Conservation (phyloP, 2,329 filamentous ascomycete species). For the Stachybotrys chlorohalonatus region DNA sequence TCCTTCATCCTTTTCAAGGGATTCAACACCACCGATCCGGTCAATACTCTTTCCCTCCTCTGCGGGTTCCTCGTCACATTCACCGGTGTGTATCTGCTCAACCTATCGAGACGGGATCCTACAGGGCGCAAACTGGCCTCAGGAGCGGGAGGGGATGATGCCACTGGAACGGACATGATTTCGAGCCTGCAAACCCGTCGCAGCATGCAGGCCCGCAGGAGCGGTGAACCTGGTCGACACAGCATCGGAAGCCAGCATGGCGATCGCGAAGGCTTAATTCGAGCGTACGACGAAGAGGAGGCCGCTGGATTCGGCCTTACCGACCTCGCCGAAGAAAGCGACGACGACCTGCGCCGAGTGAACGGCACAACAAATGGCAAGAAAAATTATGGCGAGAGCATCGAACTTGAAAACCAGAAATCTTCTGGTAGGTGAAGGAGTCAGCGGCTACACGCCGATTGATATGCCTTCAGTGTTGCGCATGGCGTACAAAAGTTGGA, state of each 20-base stretch:
- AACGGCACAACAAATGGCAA: conserved; percentile 32
- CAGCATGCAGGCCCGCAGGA: conserved; percentile 85
- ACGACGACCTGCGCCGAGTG: conserved; percentile 43
- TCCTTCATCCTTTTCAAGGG: conserved; percentile 94
- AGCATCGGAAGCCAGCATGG: conserved; percentile 55
- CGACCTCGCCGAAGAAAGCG: conserved; percentile 70
- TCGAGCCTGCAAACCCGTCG: conserved; percentile 82
- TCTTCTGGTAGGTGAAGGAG: neutral
- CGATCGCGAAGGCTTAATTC: conserved; percentile 77
- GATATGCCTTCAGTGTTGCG: neutral
- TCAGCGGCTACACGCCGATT: neutral
- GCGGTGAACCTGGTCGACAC: conserved; percentile 54
- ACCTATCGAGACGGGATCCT: conserved; percentile 87
- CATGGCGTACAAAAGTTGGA: neutral
- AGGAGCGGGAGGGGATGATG: conserved; percentile 57
- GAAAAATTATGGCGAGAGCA: conserved; percentile 30
- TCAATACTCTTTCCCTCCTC: conserved; percentile 86
- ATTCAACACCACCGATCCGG: conserved; percentile 87
- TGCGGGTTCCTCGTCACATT: conserved; percentile 94
- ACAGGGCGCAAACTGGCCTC: conserved; percentile 62
- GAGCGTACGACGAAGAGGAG: conserved; percentile 80
- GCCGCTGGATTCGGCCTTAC: conserved; percentile 63
- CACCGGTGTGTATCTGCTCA: conserved; percentile 88
- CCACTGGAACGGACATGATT: conserved; percentile 83
- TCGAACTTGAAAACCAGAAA: conserved; percentile 43